Conservation (phyloP, 148 eudicot genomes). For the Diospyros kaki region DNA sequence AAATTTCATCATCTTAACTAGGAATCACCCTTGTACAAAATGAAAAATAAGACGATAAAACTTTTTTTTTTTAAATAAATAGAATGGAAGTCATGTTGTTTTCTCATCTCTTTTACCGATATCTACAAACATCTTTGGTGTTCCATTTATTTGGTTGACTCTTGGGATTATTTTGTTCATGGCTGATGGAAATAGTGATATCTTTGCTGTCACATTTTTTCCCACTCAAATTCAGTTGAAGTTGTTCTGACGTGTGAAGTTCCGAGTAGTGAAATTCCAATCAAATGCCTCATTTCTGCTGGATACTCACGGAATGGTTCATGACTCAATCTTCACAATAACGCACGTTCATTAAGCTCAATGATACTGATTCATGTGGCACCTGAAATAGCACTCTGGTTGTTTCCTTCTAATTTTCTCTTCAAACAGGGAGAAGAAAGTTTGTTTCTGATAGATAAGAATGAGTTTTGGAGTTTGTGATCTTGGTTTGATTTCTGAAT, state of each 20-base stretch:
- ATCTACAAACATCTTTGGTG: not conserved
- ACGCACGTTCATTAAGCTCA: too few relatives aligned
- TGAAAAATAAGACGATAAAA: too few relatives aligned
- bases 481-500: slow-evolving; percentile 1
- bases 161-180: not conserved
- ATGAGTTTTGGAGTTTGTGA: not conserved
- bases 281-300: not conserved
- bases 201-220: not conserved
- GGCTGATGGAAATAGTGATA: not conserved
- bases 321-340: not conserved
- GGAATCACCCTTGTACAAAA: too few relatives aligned
- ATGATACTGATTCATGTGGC: not conserved
- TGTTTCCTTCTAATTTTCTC: not conserved
- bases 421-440: not conserved
- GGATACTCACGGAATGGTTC: not conserved
- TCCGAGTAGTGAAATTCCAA: not conserved
- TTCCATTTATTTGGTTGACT: not conserved
- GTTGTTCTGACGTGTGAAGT: not conserved
- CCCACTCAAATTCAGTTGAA: not conserved
- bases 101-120: not conserved
- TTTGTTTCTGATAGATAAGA: not conserved
- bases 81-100: not conserved
- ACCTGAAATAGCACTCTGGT: not conserved
- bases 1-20: too few relatives aligned
- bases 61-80: too few relatives aligned